A percentile compares a stretch with the other conserved stretches of the same genome.
phyloP scores from a whole-genome alignment of 2,329 filamentous ascomycete genomes.

The Pseudogymnoascus sp. region DNA sequence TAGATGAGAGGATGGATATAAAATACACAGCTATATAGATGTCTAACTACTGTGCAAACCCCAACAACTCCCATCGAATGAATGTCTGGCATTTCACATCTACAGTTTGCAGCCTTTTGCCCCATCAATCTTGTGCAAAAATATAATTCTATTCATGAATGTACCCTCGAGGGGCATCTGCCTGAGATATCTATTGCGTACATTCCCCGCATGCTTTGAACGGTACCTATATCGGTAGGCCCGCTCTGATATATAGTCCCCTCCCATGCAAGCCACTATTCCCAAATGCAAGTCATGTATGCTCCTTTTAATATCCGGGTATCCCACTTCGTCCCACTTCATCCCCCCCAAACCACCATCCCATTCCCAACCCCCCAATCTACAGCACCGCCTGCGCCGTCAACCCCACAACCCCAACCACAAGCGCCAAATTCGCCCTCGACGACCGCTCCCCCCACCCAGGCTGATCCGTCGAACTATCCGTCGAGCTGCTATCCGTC shows the following conservation, averaged over 20 bases:
- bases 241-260: slow-evolving; percentile 1
- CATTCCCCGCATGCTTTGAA: not conserved
- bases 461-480: not conserved
- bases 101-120: not conserved
- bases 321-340: not conserved
- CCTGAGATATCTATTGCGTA: not conserved
- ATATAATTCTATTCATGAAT: not conserved
- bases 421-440: not conserved
- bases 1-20: not conserved
- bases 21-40: not conserved
- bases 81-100: not conserved
- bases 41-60: slow-evolving; percentile 1
- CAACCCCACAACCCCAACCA: not conserved
- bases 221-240: not conserved
- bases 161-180: not conserved
- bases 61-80: not conserved
- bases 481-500: not conserved
- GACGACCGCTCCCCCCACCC: not conserved
- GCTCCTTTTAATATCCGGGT: not conserved
- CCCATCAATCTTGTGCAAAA: not conserved
- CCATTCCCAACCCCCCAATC: not conserved
- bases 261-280: not conserved
- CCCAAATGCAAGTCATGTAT: slow-evolving; percentile 2
- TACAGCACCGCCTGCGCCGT: not conserved
- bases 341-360: not conserved